phyloP scores from a whole-genome alignment of 139 green algal genomes.

The Coelastrella sp. region DNA sequence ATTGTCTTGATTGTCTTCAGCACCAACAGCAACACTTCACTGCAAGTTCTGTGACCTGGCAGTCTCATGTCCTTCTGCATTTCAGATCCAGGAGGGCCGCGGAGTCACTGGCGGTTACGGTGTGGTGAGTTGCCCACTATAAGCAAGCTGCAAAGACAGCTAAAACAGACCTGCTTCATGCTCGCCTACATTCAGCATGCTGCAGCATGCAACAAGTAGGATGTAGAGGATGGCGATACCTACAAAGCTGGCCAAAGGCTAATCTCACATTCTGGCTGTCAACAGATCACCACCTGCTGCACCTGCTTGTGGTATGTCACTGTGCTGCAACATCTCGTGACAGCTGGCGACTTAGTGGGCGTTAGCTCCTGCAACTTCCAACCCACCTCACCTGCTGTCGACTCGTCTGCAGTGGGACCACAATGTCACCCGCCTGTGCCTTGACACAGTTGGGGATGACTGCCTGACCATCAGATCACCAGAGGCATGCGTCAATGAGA shows the following conservation, averaged over 20 bases:
- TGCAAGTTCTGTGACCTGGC: too few species aligned
- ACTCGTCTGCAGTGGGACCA: background rate
- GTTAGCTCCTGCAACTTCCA: too few species aligned
- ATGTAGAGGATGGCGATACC: background rate
- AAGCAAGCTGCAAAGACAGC: background rate
- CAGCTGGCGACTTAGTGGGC: too few species aligned
- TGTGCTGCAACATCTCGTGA: too few species aligned
- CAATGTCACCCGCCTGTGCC: background rate
- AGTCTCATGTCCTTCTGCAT: background rate
- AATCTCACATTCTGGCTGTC: background rate
- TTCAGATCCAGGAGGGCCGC: background rate
- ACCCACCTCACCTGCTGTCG: background rate
- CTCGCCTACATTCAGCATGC: background rate
- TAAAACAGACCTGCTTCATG: background rate
- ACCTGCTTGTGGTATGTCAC: too few species aligned
- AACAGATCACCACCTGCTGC: too few species aligned
- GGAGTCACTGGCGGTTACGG: background rate
- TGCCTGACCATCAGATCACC: background rate
- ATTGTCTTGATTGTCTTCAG: too few species aligned
- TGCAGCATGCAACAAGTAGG: background rate
- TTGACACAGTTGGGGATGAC: background rate
- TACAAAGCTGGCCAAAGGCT: background rate
- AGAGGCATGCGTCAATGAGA: conserved; percentile 6
- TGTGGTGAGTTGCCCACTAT: background rate
- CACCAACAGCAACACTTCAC: too few species aligned